A percentile compares a stretch with the other conserved stretches of the same genome.
Conservation (phyloP, 495 filamentous ascomycete genomes). For the Lasiosphaeris hirsuta region DNA sequence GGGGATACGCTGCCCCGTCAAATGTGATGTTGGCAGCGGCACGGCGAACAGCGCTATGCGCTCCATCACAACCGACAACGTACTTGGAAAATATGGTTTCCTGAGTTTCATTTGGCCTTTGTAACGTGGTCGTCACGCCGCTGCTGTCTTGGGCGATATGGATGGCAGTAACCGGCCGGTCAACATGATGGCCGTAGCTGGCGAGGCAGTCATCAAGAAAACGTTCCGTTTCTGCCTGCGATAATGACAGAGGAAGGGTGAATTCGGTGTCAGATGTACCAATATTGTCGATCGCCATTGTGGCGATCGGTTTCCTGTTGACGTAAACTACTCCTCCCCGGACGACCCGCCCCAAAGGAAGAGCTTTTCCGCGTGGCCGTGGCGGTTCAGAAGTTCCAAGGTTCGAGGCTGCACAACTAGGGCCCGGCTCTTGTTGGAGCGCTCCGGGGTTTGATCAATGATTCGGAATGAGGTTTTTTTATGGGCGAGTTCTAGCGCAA, state of each 20-base stretch:
- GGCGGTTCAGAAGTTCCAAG: slow-evolving; percentile 44
- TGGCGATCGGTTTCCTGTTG: slow-evolving; percentile 24
- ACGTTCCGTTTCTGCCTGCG: slow-evolving; percentile 40
- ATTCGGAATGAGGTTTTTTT: slow-evolving; percentile 40
- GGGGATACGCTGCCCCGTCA: slow-evolving; percentile 39
- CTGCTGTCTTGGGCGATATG: slow-evolving; percentile 32
- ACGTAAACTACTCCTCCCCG: slow-evolving; percentile 31
- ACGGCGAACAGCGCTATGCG: slow-evolving; percentile 40
- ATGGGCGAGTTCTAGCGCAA: slow-evolving; percentile 35
- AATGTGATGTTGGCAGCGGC: slow-evolving; percentile 38
- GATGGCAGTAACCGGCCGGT: slow-evolving; percentile 32
- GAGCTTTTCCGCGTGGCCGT: slow-evolving; percentile 32
- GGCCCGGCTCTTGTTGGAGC: slow-evolving; percentile 42
- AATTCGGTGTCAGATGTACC: slow-evolving; percentile 34
- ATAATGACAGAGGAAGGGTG: slow-evolving; percentile 36
- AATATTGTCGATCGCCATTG: slow-evolving; percentile 28
- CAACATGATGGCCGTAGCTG: slow-evolving; percentile 32
- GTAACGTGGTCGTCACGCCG: slow-evolving; percentile 32
- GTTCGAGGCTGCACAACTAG: slow-evolving; percentile 44
- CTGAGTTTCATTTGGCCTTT: slow-evolving; percentile 16
- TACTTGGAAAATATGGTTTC: slow-evolving; percentile 36
- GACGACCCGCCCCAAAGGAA: slow-evolving; percentile 27
- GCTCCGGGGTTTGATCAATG: slow-evolving; percentile 34
- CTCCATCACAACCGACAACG: slow-evolving; percentile 47
- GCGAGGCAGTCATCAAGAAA: slow-evolving; percentile 38